Conservation (phyloP, 805 yeast genomes). For the Wickerhamiella hasegawae region DNA sequence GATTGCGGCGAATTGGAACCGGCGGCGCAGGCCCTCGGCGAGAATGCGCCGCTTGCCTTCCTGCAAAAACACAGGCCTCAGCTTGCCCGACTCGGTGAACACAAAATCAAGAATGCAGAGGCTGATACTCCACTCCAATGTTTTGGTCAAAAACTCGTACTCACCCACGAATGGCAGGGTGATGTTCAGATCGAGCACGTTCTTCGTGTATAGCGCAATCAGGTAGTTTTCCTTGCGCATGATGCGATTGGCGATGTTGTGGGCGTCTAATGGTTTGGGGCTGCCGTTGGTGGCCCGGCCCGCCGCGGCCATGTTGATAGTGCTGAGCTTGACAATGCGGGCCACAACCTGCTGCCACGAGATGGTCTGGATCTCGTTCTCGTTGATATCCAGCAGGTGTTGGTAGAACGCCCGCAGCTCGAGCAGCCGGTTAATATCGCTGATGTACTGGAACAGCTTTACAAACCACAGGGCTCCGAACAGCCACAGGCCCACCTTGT, state of each 20-base stretch:
- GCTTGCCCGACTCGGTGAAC: slow-evolving; percentile 70
- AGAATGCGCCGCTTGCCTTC: slow-evolving; percentile 52
- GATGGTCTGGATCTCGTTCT: slow-evolving; percentile 78
- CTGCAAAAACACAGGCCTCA: slow-evolving; percentile 54
- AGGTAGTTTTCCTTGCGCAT: slow-evolving; percentile 92
- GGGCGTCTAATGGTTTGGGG: slow-evolving; percentile 73
- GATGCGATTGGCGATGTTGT: slow-evolving; percentile 84
- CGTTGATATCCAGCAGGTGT: slow-evolving; percentile 52
- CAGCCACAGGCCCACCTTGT: slow-evolving; percentile 47
- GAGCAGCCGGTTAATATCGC: slow-evolving; percentile 47
- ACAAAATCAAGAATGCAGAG: slow-evolving; percentile 75
- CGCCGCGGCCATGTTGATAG: slow-evolving; percentile 22
- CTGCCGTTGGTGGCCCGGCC: slow-evolving; percentile 21
- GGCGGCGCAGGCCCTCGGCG: slow-evolving; percentile 50
- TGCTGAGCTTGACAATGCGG: slow-evolving; percentile 55
- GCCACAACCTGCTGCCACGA: slow-evolving; percentile 82
- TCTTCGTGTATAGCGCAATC: slow-evolving; percentile 75
- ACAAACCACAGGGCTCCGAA: slow-evolving; percentile 32
- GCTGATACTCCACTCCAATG: slow-evolving; percentile 88
- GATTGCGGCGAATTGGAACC: slow-evolving; percentile 79
- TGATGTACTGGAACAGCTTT: slow-evolving; percentile 28
- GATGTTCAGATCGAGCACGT: slow-evolving; percentile 50
- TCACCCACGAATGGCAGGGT: slow-evolving; percentile 32
- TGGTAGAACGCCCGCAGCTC: slow-evolving; percentile 69
- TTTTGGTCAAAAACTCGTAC: slow-evolving; percentile 47